Evolutionary conservation across 2,329 filamentous ascomycete species (phyloP), one percentile per base, ranked within the genome.

Genomic region (Fusarium veterinarium): DNA sequence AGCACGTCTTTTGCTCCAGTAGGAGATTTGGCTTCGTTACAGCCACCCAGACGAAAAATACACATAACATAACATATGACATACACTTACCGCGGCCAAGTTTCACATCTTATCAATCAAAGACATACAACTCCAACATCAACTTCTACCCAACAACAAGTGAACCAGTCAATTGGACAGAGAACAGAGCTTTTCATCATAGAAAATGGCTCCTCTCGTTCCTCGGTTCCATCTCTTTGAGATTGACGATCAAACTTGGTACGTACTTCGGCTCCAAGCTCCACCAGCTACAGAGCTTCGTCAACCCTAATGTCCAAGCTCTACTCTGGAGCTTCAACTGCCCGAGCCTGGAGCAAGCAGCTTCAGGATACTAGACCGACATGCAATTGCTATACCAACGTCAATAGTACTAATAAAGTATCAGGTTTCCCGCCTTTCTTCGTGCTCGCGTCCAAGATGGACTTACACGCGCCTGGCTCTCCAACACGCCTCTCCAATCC

Each of bases 241-340:
- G 83, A 90, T 92, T 69, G 87, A 90, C 72, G 91, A 93, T 77
- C 89, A 91, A 80, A 74, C 86, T 61, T 92, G 91, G 91, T 92
- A 83, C 64, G 81, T 71, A 64, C 35, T 51, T 37, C 49, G 35
- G n/a, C 13, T n/a, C 35, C 60, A 45, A 58, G 55, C 65, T 69
- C 44, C 46, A 40, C 55, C 33, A 44, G 44, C 44, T 60, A 38
- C 57, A 11, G 28, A 69, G 44, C 53, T 65, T 23, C 40, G 12
- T 56, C 38, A 56, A 20, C 44, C 35, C 33, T 23, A 28, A 41
- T 25, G 48, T 41, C 44, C 44, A 31, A 48, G 45, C 62, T 46
- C 55, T 35, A n/a, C 37, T 33, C 23, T 25, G 20, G 19, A 56
- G 38, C 51, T 67, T 30, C 30, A 40, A 16, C n/a, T 45, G 19